Percentiles rank a stretch among this genome's conserved stretches.
Conservation (phyloP, 192 early-diverging fungal genomes). For the Diversispora eburnea region DNA sequence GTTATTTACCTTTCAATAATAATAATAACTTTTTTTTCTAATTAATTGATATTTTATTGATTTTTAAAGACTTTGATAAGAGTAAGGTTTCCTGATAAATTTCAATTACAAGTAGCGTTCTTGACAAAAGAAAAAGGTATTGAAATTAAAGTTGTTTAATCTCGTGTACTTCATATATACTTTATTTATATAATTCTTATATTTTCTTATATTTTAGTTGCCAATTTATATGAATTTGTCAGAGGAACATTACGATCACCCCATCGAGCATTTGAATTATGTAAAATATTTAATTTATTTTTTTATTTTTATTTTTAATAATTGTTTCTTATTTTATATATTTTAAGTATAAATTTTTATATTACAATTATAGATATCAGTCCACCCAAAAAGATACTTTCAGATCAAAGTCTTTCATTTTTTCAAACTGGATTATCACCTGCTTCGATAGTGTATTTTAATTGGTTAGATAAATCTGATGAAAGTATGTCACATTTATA, state of each 20-base stretch:
- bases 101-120: conserved; percentile 74
- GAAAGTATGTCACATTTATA: too few species aligned
- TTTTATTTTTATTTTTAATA: too few species aligned
- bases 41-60: not conserved
- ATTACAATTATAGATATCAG: conserved; percentile 32
- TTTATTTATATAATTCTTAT: not conserved
- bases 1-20: not conserved
- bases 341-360: not conserved
- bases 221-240: conserved; percentile 37
- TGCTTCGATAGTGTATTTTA: conserved; percentile 51
- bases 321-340: not conserved
- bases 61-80: conserved; percentile 57
- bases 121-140: conserved; percentile 57
- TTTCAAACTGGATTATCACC: conserved; percentile 54
- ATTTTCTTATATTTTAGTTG: conserved; percentile 25
- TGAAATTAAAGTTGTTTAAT: conserved; percentile 21
- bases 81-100: conserved; percentile 78
- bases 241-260: conserved; percentile 33
- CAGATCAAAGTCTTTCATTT: conserved; percentile 40
- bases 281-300: conserved; percentile 15
- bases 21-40: conserved; percentile 1
- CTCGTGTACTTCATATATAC: not conserved
- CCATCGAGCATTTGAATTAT: conserved; percentile 38
- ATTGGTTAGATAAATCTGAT: conserved; percentile 38
- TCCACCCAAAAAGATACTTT: conserved; percentile 52